These are phyloP conservation scores for Aspergillus sparsus DNA, from an alignment of 495 filamentous ascomycete species.

Conservation along the genomic window DNA sequence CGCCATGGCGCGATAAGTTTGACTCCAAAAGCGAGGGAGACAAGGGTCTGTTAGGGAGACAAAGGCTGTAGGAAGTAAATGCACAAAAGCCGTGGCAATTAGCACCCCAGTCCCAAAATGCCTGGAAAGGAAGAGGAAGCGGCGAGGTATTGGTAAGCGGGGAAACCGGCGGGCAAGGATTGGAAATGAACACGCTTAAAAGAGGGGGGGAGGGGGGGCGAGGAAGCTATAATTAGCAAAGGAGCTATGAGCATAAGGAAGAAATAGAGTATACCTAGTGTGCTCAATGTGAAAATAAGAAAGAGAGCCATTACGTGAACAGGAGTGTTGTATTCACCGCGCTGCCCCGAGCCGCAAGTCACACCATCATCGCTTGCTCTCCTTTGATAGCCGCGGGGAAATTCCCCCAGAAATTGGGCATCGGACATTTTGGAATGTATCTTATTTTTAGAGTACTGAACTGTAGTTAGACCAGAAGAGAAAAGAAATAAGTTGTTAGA, in stretches of 20 bases:
- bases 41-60: constrained; percentile 77
- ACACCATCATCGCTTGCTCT: constrained; percentile 30
- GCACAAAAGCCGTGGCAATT: constrained; percentile 88
- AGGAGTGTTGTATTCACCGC: constrained; percentile 63
- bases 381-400: constrained; percentile 32
- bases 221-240: constrained; percentile 5
- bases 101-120: constrained; percentile 87
- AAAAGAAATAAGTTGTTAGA: not conserved
- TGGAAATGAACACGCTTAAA: constrained; percentile 54
- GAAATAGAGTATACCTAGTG: constrained; percentile 54
- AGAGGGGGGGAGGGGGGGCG: no score
- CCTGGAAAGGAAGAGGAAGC: constrained; percentile 70
- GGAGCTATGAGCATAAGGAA: not conserved
- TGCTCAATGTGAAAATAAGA: constrained; percentile 70
- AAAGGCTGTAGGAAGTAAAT: constrained; percentile 81
- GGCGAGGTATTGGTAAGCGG: constrained; percentile 47
- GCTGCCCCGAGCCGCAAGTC: constrained; percentile 61
- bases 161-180: constrained; percentile 55
- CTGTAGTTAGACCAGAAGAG: not conserved
- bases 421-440: constrained; percentile 27
- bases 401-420: constrained; percentile 36
- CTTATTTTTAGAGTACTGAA: not conserved
- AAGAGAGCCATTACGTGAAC: constrained; percentile 77
- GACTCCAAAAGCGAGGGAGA: constrained; percentile 71
- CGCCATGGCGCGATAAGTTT: constrained; percentile 72